phyloP scores from a whole-genome alignment of 805 yeast species.

The Blastobotrys peoriensis region DNA sequence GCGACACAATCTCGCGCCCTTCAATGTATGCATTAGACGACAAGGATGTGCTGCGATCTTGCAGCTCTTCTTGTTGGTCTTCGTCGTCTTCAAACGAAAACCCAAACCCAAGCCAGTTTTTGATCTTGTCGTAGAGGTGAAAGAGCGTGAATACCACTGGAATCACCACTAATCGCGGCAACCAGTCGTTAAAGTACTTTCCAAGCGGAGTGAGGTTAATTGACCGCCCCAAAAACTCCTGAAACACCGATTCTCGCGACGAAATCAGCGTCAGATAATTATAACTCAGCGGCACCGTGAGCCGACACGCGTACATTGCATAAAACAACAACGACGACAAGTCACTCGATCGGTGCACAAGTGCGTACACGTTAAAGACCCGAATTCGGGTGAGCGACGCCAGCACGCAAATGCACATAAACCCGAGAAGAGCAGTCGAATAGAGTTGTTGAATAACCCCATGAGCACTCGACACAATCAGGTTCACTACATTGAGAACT shows the following conservation, averaged over 20 bases:
- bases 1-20: conserved; percentile 30
- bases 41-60: background rate
- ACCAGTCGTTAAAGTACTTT: conserved; percentile 59
- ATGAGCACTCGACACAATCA: conserved; percentile 35
- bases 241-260: conserved; percentile 50
- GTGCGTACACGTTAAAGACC: conserved; percentile 69
- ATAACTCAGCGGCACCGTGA: conserved; percentile 76
- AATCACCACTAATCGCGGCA: conserved; percentile 70
- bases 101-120: conserved; percentile 36
- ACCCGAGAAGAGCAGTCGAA: conserved; percentile 46
- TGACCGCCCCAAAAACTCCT: conserved; percentile 67
- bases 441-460: conserved; percentile 36
- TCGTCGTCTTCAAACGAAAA: conserved; percentile 33
- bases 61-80: conserved; percentile 16
- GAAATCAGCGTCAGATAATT: conserved; percentile 66
- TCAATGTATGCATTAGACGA: conserved; percentile 24
- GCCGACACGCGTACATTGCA: conserved; percentile 71
- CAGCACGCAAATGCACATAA: conserved; percentile 65
- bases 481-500: conserved; percentile 52
- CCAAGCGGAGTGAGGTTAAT: conserved; percentile 73
- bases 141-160: conserved; percentile 62
- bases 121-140: conserved; percentile 60
- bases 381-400: conserved; percentile 60
- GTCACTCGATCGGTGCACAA: conserved; percentile 65
- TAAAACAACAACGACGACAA: conserved; percentile 72